Evolutionary conservation across 208 protist species (phyloP).

Genomic region (Trypanosoma brucei): DNA sequence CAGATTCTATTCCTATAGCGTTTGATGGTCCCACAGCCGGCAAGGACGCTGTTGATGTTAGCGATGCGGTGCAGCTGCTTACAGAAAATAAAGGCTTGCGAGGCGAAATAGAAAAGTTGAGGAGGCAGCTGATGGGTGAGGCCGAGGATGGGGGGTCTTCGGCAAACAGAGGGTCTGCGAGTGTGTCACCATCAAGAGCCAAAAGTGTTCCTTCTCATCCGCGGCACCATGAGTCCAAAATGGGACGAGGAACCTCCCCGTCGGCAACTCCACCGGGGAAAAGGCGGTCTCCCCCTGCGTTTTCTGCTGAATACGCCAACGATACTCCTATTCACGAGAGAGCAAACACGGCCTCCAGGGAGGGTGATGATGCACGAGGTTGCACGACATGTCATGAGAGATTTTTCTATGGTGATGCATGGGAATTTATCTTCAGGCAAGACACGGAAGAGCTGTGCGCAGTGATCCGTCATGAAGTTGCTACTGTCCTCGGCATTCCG

Average conservation of each 20-base stretch:
- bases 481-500: constrained; percentile 26
- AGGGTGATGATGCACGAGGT: neutral
- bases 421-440: constrained; percentile 42
- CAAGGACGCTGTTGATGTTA: neutral
- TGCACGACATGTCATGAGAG: constrained; percentile 23
- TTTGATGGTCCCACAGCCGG: constrained; percentile 23
- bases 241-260: no score
- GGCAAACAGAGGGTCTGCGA: constrained; percentile 24
- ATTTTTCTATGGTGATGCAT: constrained; percentile 43
- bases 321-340: constrained; percentile 6
- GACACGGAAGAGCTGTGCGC: constrained; percentile 45
- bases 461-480: constrained; percentile 38
- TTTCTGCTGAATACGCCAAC: neutral
- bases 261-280: no score
- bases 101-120: constrained; percentile 19
- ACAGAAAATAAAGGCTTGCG: constrained; percentile 22
- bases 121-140: constrained; percentile 23
- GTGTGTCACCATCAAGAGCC: constrained; percentile 29
- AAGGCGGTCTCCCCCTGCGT: no score
- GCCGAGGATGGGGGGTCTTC: constrained; percentile 18
- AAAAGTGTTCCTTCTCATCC: constrained; percentile 19
- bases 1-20: constrained; percentile 64
- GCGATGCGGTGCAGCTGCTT: neutral
- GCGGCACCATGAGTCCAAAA: no score
- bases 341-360: neutral